Evolutionary conservation across 78 protist genomes (phyloP), one percentile per base, ranked within the genome.

Genomic region (Anaeramoeba flamelloides): DNA sequence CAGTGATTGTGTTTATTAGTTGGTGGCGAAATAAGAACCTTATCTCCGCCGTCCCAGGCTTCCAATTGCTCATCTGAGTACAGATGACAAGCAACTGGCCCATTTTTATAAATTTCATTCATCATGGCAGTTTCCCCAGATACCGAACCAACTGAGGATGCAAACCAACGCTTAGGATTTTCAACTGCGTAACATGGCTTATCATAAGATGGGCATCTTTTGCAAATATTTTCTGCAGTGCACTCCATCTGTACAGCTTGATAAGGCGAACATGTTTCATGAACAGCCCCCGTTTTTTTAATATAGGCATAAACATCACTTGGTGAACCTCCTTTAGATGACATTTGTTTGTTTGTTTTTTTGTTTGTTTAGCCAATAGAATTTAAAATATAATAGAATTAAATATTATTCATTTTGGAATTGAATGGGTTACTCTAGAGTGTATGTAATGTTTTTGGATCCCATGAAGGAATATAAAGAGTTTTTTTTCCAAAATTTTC

Each of bases 141-240:
- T 26, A 53, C 69, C 8, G 8, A 26, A 26, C 69, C 69, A 53
- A 26, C 34, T 26, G 34, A 26, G 8, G 69, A 26, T 8, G 17
- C 17, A 53, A 53, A 53, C 34, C 17, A 53, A 26, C 17, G 8
- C 17, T 53, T 53, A 26, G 69, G 69, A 26, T 8, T 26, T 53
- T 53, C 69, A 53, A 53, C 69, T 17, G 69, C 69, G 17, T 53
- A 53, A 53, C 69, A 53, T 53, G 8, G 34, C 17, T 53, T 8
- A 53, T 53, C 17, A 26, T 8, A 8, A 53, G 34, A 8, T 53
- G 69, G 69, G 17, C 69, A 53, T 53, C 69, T 53, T 53, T 53
- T 53, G 69, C 69, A 53, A 53, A 53, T 53, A 53, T 53, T 53
- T 53, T 53, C 69, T 53, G 69, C 34, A 26, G 69, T 53, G 69